Base-by-base conservation (phyloP, 495 filamentous ascomycete genomes). In the Schizothecium vesticola region DNA sequence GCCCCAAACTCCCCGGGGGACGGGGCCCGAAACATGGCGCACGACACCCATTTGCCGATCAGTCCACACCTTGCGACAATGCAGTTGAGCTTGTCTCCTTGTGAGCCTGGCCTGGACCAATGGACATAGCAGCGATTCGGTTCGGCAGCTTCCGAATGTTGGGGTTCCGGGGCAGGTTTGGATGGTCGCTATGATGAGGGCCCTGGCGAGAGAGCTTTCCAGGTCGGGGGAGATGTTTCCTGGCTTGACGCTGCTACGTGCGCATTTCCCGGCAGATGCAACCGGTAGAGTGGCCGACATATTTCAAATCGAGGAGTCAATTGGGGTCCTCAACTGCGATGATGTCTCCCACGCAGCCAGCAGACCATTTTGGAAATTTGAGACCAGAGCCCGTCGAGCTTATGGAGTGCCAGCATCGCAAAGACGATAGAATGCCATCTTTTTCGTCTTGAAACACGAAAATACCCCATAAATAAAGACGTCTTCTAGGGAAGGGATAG, bases 11-110 rank as follows among this genome's bases (percentile, higher is more conserved):
- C 58, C 65, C 61, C 59, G 68, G 62, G 59, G 33, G 4, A 43
- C 33, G 33, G 19, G 36, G 43, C 43, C 43, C 43, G 43, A 51
- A 51, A 51, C 43, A 16, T n/a, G n/a, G 43, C 43, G 43, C 43
- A 51, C 43, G 16, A 51, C 43, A 51, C 43, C 43, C 19, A 51
- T 51, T 51, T 66, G 70, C 23, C 28, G 70, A 71, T 71, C 70
- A 71, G 63, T 71, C 70, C 43, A 51, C 19, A 51, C 43, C 43
- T n/a, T 51, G 43, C 43, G 5, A 12, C 43, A 16, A 51, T 51
- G 16, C 43, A n/a, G 43, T n/a, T 19, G 43, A n/a, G 43, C 16
- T 51, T 28, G 3, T 6, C 2, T 28, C 26, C 26, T n/a, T 43
- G 33, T 43, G 33, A 16, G 33, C 33, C 33, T 43, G 19, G 43